Percentiles rank a stretch among this genome's conserved stretches.
Evolutionary conservation across 2,329 filamentous ascomycete genomes (phyloP).

Genomic region (Aspergillus luchuensis): DNA sequence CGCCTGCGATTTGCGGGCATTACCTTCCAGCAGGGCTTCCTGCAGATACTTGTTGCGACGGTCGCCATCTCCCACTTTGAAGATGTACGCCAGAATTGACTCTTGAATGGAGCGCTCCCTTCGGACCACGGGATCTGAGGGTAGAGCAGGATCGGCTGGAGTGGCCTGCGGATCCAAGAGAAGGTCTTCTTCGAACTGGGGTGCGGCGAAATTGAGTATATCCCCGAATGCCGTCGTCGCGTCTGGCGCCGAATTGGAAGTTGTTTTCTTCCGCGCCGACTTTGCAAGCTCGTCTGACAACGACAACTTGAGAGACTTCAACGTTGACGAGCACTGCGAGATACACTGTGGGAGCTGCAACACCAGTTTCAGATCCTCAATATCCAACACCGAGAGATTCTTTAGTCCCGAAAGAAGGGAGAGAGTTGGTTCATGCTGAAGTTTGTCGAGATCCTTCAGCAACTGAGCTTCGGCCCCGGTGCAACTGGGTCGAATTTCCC

Average conservation of each 20-base stretch:
- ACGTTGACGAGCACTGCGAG: background rate
- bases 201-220: too few relatives aligned
- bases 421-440: background rate
- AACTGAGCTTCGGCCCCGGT: background rate
- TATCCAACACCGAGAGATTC: background rate
- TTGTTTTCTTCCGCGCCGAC: background rate
- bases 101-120: background rate
- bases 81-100: background rate
- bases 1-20: background rate
- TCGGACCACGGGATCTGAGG: background rate
- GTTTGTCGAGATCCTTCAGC: background rate
- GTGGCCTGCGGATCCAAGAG: too few relatives aligned
- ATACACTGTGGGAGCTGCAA: background rate
- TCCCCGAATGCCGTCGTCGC: too few relatives aligned
- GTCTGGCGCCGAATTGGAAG: background rate
- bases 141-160: background rate
- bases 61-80: background rate
- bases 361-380: background rate
- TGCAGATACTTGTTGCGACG: background rate
- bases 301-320: constrained; percentile 3
- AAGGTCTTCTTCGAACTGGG: too few relatives aligned
- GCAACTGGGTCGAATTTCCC: background rate
- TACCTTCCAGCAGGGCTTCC: background rate
- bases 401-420: background rate
- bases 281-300: background rate